Conservation (phyloP, 2,329 filamentous ascomycete species). For the Zalaria obscura region DNA sequence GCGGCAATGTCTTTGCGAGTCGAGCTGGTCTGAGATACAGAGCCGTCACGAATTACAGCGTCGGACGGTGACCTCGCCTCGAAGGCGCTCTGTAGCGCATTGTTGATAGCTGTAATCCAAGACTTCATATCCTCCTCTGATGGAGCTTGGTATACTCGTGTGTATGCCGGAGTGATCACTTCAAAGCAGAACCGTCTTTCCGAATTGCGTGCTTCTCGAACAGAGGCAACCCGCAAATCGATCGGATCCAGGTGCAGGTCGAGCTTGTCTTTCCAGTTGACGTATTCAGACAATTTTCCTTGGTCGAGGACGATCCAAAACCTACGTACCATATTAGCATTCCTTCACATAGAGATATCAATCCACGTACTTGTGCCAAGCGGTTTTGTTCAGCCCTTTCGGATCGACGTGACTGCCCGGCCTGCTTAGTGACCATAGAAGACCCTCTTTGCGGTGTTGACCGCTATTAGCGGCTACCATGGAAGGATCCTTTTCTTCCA, state of each 20-base stretch:
- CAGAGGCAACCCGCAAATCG: constrained; percentile 90
- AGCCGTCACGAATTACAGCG: constrained; percentile 8
- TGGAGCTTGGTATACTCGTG: constrained; percentile 91
- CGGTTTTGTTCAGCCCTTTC: constrained; percentile 87
- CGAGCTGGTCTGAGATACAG: constrained; percentile 37
- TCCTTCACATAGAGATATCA: neutral
- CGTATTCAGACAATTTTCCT: constrained; percentile 93
- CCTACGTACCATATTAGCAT: constrained; percentile 31
- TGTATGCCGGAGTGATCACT: constrained; percentile 92
- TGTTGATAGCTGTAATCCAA: constrained; percentile 95
- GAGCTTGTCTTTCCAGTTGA: constrained; percentile 96
- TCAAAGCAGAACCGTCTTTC: constrained; percentile 96
- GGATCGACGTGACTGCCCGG: constrained; percentile 92
- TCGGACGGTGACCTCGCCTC: constrained; percentile 49
- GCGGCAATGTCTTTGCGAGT: constrained; percentile 79
- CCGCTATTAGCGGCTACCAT: constrained; percentile 37
- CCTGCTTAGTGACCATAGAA: constrained; percentile 86
- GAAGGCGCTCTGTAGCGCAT: constrained; percentile 88
- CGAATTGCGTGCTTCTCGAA: constrained; percentile 85
- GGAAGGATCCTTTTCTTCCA: constrained; percentile 64
- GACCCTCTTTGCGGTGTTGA: constrained; percentile 76
- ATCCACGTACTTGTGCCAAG: constrained; percentile 83
- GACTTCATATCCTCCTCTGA: constrained; percentile 96
- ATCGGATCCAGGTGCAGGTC: constrained; percentile 98
- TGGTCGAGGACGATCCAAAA: constrained; percentile 99